A percentile compares a stretch with the other conserved stretches of the same genome.
phyloP scores from a whole-genome alignment of 129 eudicot genomes.

The Tagetes patula region DNA sequence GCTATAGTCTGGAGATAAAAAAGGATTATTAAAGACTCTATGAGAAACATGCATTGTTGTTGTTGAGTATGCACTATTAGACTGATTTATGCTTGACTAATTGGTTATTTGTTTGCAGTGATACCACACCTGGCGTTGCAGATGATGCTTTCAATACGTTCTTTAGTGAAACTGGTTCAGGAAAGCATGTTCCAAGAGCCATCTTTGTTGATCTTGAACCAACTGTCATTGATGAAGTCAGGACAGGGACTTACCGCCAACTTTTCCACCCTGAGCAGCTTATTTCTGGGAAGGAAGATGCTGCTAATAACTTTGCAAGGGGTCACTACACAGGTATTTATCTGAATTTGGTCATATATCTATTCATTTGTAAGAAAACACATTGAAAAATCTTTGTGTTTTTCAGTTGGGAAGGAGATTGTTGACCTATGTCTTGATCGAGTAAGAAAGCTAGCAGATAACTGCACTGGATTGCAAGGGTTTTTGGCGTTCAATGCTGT shows the following conservation, averaged over 20 bases:
- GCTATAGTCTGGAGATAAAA: background rate
- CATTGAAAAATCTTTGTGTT: background rate
- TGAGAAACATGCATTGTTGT: background rate
- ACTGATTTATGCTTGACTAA: constrained; percentile 14
- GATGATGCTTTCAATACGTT: constrained; percentile 95
- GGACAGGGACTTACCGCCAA: constrained; percentile 91
- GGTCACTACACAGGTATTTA: constrained; percentile 84
- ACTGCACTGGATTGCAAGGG: constrained; percentile 98
- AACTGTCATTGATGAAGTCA: constrained; percentile 90
- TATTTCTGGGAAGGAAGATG: constrained; percentile 97
- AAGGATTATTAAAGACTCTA: background rate
- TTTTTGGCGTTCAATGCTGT: constrained; percentile 93
- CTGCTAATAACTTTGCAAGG: constrained; percentile 96
- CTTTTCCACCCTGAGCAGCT: constrained; percentile 98
- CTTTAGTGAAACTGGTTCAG: constrained; percentile 91
- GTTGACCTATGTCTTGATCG: constrained; percentile 92
- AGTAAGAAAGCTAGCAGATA: constrained; percentile 92
- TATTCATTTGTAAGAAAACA: background rate
- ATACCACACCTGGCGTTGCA: constrained; percentile 64
- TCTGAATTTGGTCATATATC: background rate
- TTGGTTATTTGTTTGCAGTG: constrained; percentile 45
- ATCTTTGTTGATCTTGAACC: constrained; percentile 95
- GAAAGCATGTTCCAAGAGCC: constrained; percentile 97
- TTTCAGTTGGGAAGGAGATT: constrained; percentile 90
- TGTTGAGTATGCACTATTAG: constrained; percentile 13